Percentiles rank a stretch among this genome's conserved stretches.
These are phyloP conservation scores for Hippophae rhamnoides DNA, from an alignment of 306 rosid genomes.

Conservation along the genomic window DNA sequence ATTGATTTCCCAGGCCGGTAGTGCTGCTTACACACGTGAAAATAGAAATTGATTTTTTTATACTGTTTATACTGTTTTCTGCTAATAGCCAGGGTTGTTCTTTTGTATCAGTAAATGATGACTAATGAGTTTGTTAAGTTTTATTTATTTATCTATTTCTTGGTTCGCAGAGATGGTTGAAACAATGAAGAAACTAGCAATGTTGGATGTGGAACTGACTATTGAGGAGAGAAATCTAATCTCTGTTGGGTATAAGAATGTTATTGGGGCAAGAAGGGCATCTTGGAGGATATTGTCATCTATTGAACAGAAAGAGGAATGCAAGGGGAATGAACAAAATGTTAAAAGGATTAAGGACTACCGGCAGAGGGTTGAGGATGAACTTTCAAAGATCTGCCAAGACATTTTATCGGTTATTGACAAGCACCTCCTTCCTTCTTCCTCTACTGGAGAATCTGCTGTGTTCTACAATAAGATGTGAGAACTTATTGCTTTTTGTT, in stretches of 20 bases:
- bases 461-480: conserved; percentile 37
- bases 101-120: too few relatives aligned
- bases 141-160: not conserved
- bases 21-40: too few relatives aligned
- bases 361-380: conserved; percentile 36
- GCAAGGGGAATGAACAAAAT: conserved; percentile 28
- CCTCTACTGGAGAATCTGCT: conserved; percentile 30
- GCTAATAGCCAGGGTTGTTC: too few relatives aligned
- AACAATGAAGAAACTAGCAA: conserved; percentile 33
- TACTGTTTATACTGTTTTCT: too few relatives aligned
- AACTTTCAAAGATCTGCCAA: conserved; percentile 28
- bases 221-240: conserved; percentile 33
- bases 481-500: conserved; percentile 2
- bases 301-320: conserved; percentile 36
- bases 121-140: not conserved
- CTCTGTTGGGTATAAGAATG: conserved; percentile 38
- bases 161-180: conserved; percentile 34
- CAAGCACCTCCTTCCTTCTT: conserved; percentile 33
- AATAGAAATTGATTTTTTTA: too few relatives aligned
- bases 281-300: conserved; percentile 41
- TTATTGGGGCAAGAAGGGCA: conserved; percentile 35
- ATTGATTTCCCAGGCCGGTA: too few relatives aligned
- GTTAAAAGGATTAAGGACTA: conserved; percentile 28
- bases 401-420: conserved; percentile 32
- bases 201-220: conserved; percentile 36